A percentile compares a stretch with the other conserved stretches of the same genome.
phyloP scores from a whole-genome alignment of 208 protist genomes.

The Phytomonas sp. region DNA sequence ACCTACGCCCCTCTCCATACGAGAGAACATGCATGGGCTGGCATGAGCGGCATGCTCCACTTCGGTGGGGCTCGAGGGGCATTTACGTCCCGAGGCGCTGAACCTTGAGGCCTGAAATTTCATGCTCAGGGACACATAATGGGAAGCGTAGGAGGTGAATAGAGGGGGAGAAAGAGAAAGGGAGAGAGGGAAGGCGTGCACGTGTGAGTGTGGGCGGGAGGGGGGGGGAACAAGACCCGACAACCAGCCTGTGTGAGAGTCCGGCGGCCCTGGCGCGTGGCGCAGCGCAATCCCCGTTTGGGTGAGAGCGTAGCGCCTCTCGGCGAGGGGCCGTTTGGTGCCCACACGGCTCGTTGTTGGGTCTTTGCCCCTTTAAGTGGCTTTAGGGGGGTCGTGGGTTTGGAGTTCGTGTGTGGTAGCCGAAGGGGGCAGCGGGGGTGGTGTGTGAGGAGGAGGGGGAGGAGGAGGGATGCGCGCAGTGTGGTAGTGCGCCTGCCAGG shows the following conservation, averaged over 20 bases:
- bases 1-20: constrained; percentile 22
- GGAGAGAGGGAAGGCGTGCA: too few relatives aligned
- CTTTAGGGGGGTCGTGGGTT: too few relatives aligned
- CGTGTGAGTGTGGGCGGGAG: not conserved
- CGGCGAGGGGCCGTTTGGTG: not conserved
- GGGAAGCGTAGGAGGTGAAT: too few relatives aligned
- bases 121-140: constrained; percentile 24
- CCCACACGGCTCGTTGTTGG: constrained; percentile 11
- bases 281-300: not conserved
- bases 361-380: too few relatives aligned
- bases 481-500: too few relatives aligned
- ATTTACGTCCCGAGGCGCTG: constrained; percentile 28
- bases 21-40: constrained; percentile 30
- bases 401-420: too few relatives aligned
- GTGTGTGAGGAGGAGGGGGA: too few relatives aligned
- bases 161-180: too few relatives aligned
- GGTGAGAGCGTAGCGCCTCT: not conserved
- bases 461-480: too few relatives aligned
- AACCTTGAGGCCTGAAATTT: constrained; percentile 27
- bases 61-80: constrained; percentile 27
- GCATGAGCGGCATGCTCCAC: constrained; percentile 28
- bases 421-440: too few relatives aligned
- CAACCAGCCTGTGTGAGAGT: constrained; percentile 10
- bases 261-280: not conserved
- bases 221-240: constrained; percentile 8